Percentiles rank a stretch among this genome's conserved stretches.
These are phyloP conservation scores for Aspergillus heteromorphus DNA, from an alignment of 495 filamentous ascomycete genomes.

Conservation along the genomic window DNA sequence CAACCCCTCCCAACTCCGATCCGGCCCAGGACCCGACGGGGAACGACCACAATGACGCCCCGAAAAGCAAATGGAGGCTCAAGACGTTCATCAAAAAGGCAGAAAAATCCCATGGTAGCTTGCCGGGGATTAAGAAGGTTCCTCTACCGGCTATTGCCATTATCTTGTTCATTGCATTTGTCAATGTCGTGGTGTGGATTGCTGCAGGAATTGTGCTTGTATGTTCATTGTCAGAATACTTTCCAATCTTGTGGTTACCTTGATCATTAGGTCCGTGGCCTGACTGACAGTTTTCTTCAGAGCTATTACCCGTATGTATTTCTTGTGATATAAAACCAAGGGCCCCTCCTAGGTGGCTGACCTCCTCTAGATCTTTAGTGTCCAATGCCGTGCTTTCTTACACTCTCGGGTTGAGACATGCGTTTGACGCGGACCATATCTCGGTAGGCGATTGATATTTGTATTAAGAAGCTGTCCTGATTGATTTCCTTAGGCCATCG, in stretches of 20 bases:
- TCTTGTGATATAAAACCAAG: not conserved
- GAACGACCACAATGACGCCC: not conserved
- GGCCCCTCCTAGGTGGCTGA: not conserved
- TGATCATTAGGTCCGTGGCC: not conserved
- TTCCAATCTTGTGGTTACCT: not conserved
- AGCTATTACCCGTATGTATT: constrained; percentile 33
- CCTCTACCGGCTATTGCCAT: constrained; percentile 62
- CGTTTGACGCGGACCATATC: constrained; percentile 95
- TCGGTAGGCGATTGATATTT: constrained; percentile 41
- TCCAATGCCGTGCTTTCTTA: constrained; percentile 80
- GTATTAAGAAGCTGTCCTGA: not conserved
- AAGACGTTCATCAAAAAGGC: constrained; percentile 30
- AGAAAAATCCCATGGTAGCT: constrained; percentile 38
- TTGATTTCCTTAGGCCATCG: constrained; percentile 60
- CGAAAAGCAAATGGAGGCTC: constrained; percentile 27
- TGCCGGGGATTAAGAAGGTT: constrained; percentile 50
- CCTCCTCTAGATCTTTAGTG: constrained; percentile 50
- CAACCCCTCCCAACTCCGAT: not conserved
- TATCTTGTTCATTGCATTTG: constrained; percentile 55
- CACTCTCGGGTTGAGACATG: constrained; percentile 87
- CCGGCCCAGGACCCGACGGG: not conserved
- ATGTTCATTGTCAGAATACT: constrained; percentile 7
- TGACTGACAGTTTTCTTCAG: constrained; percentile 18
- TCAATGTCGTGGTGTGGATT: constrained; percentile 71
- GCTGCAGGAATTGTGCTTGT: constrained; percentile 65